Evolutionary conservation across 2,329 filamentous ascomycete species (phyloP), one percentile per base, ranked within the genome.

Genomic region (Plectosphaerella sp.): DNA sequence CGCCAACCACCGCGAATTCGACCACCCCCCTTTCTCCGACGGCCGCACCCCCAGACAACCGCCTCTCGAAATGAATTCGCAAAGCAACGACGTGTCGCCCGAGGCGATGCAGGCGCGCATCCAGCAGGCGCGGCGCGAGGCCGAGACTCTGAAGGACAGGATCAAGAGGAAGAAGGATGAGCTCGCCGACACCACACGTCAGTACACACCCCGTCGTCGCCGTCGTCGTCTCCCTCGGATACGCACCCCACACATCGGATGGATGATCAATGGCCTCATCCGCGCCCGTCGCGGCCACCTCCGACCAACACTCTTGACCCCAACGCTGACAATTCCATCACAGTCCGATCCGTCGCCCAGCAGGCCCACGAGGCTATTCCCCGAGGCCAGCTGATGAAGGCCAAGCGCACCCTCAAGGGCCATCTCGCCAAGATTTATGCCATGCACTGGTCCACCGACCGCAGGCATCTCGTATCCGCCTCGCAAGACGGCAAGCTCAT

Each of bases 101-200:
- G 83, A 87, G 76, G 81, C 82, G 72, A 96, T 97, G 85, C 93
- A 97, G 82, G 88, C 92, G 76, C 88, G 88, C 74, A 93, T 94
- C 65, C 88, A 91, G 68, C 87, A 89, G 67, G 93, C 94, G 71
- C 87, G 94, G 74, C 90, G 94, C 79, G 94, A 99, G 82, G 94
- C 94, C 65, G 94, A 97, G 80, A 92, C 89, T 50, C 79, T 97
- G 64, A 97, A 97, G 82, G 93, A 97, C 72, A 88, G 90, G 74
- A 97, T 97, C 84, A 97, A 97, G 87, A 86, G 92, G 76, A 96
- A 96, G 86, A 97, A 97, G 88, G 94, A 99, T 83, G 94, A 97
- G 77, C 84, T 99, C 64, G 93, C 93, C 70, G 94, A 99, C 75
- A 96, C 92, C 59, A 95, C 92, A 68, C 87, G 94, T 99, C 86